These are phyloP conservation scores for Austroboletus festivus DNA, from an alignment of 768 basidiomycete species.

Conservation along the genomic window DNA sequence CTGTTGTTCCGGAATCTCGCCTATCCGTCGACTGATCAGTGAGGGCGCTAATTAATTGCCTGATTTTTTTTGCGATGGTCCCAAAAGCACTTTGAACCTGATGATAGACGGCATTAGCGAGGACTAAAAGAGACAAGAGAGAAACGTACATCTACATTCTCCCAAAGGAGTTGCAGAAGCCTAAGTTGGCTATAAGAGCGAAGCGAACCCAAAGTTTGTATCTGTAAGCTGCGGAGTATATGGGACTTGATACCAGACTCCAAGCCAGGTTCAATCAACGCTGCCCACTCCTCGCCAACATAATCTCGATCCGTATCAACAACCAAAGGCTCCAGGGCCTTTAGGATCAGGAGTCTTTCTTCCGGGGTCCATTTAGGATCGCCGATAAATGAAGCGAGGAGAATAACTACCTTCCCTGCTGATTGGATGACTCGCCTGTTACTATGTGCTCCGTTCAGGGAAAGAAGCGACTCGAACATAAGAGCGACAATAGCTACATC, in stretches of 20 bases:
- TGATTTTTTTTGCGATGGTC: slow-evolving; percentile 33
- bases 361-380: slow-evolving; percentile 48
- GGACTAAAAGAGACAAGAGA: not conserved
- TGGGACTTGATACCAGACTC: slow-evolving; percentile 64
- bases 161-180: slow-evolving; percentile 60
- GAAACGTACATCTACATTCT: slow-evolving; percentile 59
- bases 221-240: slow-evolving; percentile 39
- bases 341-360: slow-evolving; percentile 64
- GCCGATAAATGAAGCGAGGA: slow-evolving; percentile 41
- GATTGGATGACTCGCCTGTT: slow-evolving; percentile 62
- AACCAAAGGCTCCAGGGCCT: slow-evolving; percentile 64
- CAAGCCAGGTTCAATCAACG: slow-evolving; percentile 45
- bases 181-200: slow-evolving; percentile 22
- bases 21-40: slow-evolving; percentile 18
- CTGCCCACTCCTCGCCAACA: slow-evolving; percentile 36
- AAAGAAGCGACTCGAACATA: slow-evolving; percentile 63
- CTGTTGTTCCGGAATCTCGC: slow-evolving; percentile 34
- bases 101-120: not conserved
- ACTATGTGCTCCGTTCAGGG: slow-evolving; percentile 59
- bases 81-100: slow-evolving; percentile 55
- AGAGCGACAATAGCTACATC: slow-evolving; percentile 69
- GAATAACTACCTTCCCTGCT: slow-evolving; percentile 52
- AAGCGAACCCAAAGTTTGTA: slow-evolving; percentile 6
- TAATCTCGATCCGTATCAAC: slow-evolving; percentile 34
- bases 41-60: slow-evolving; percentile 40